Conservation (phyloP, 1,139 yeast genomes). For the Lodderomyces orthopsilosis region DNA sequence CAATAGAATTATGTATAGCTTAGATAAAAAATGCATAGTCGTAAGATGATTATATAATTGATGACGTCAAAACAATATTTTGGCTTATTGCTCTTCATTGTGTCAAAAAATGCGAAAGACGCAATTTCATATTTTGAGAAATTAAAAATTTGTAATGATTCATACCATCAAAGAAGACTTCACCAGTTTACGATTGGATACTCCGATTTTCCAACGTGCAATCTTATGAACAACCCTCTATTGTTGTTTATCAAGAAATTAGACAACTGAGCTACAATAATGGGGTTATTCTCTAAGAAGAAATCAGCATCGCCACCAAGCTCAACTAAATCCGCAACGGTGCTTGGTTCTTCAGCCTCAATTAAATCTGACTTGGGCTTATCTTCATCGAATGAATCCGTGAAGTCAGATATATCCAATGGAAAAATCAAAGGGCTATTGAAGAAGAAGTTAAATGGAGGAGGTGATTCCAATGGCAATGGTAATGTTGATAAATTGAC, state of each 20-base stretch:
- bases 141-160: not conserved
- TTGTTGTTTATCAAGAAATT: not conserved
- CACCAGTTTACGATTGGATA: too few relatives aligned
- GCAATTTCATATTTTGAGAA: not conserved
- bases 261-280: not conserved
- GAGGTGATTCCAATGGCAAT: not conserved
- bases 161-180: too few relatives aligned
- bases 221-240: too few relatives aligned
- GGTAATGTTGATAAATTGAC: not conserved
- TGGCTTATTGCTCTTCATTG: not conserved
- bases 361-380: not conserved
- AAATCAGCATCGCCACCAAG: slow-evolving; percentile 1
- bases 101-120: not conserved
- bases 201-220: too few relatives aligned
- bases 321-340: not conserved
- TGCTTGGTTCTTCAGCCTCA: not conserved
- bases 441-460: slow-evolving; percentile 1
- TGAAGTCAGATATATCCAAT: slow-evolving; percentile 1
- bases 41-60: too few relatives aligned
- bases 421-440: slow-evolving; percentile 1
- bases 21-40: not conserved
- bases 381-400: slow-evolving; percentile 3
- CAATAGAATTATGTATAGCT: slow-evolving; percentile 2
- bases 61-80: not conserved
- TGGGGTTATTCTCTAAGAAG: slow-evolving; percentile 2